Percentiles rank a stretch among this genome's conserved stretches.
phyloP scores from a whole-genome alignment of 805 yeast species.

The Metschnikowia kofuensis region DNA sequence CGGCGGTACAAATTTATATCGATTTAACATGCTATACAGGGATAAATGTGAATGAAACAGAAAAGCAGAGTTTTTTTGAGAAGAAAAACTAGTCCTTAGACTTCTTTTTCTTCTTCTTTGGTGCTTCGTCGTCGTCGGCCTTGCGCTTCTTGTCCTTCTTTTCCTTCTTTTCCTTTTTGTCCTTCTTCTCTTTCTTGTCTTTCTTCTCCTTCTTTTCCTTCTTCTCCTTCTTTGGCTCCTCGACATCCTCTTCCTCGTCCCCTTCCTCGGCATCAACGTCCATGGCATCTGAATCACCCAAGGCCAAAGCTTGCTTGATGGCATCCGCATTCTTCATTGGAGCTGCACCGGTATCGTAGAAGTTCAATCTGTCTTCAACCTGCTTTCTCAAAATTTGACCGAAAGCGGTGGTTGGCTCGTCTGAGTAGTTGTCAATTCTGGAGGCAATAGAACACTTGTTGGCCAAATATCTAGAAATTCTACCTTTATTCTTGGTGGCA shows the following conservation, averaged over 20 bases:
- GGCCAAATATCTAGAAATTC: slow-evolving; percentile 97
- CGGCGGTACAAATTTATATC: background rate
- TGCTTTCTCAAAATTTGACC: slow-evolving; percentile 91
- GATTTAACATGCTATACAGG: slow-evolving; percentile 20
- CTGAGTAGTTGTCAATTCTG: slow-evolving; percentile 96
- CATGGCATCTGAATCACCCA: slow-evolving; percentile 49
- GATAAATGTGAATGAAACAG: slow-evolving; percentile 9
- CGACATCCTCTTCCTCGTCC: slow-evolving; percentile 21
- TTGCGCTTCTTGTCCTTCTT: slow-evolving; percentile 38
- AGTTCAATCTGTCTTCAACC: slow-evolving; percentile 95
- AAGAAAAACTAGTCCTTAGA: slow-evolving; percentile 36
- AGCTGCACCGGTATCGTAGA: slow-evolving; percentile 93
- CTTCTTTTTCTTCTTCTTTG: slow-evolving; percentile 45
- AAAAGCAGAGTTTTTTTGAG: slow-evolving; percentile 1
- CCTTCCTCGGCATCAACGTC: slow-evolving; percentile 19
- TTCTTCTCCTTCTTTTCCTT: slow-evolving; percentile 34
- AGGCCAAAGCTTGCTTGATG: slow-evolving; percentile 83
- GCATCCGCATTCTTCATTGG: slow-evolving; percentile 97
- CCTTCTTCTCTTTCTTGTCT: slow-evolving; percentile 32
- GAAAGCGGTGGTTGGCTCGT: slow-evolving; percentile 85
- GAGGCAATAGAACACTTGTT: slow-evolving; percentile 99
- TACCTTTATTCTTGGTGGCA: slow-evolving; percentile 96
- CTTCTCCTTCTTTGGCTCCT: slow-evolving; percentile 32
- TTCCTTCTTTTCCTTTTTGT: slow-evolving; percentile 26
- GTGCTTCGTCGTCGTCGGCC: slow-evolving; percentile 37